These are phyloP conservation scores for Myxozyma geophila DNA, from an alignment of 805 yeast genomes.

Conservation along the genomic window DNA sequence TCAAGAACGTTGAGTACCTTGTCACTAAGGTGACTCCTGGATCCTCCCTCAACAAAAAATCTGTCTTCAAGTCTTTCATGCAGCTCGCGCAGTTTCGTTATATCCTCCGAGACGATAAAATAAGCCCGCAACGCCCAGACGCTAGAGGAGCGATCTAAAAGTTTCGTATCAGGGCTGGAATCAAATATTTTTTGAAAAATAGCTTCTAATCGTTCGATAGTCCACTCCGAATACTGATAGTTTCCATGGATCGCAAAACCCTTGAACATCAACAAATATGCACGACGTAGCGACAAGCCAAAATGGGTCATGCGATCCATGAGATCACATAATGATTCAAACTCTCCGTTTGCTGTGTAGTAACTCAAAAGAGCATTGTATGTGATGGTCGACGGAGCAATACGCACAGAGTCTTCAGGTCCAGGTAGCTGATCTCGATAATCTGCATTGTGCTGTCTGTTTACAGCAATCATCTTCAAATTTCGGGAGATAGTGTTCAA, in stretches of 20 bases:
- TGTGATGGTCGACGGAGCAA: constrained; percentile 35
- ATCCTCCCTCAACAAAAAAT: constrained; percentile 4
- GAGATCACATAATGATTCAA: constrained; percentile 27
- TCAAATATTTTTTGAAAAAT: constrained; percentile 25
- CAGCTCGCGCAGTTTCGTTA: background rate
- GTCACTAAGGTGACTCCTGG: background rate
- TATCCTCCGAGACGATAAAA: constrained; percentile 6
- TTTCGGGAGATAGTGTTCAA: constrained; percentile 11
- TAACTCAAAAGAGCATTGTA: constrained; percentile 37
- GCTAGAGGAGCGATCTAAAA: constrained; percentile 12
- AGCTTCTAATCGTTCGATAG: constrained; percentile 21
- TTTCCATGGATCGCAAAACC: constrained; percentile 29
- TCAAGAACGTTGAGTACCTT: constrained; percentile 12
- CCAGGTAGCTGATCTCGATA: background rate
- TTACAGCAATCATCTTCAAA: constrained; percentile 14
- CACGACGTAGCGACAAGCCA: constrained; percentile 15
- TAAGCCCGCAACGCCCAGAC: constrained; percentile 28
- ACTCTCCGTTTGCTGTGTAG: constrained; percentile 37
- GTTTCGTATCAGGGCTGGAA: background rate
- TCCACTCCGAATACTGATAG: constrained; percentile 20
- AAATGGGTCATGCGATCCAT: constrained; percentile 36
- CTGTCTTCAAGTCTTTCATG: constrained; percentile 8
- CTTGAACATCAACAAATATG: constrained; percentile 24
- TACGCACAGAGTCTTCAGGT: constrained; percentile 33
- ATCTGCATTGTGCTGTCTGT: background rate